Base-by-base conservation (phyloP, 352 stramenopile species). In the Phytophthora litchii region DNA sequence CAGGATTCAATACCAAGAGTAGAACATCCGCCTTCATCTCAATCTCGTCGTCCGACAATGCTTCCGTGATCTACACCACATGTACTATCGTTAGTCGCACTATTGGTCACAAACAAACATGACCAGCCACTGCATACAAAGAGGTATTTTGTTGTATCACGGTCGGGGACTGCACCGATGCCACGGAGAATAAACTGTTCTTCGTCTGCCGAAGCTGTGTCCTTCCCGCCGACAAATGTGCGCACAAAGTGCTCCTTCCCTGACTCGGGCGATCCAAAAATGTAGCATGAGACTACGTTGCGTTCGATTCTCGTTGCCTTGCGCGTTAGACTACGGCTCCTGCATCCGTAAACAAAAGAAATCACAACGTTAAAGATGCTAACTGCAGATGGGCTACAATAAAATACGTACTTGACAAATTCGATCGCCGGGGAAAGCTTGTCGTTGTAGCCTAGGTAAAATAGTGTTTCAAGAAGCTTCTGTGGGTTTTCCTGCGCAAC, bases 391-490 rank as follows among this genome's bases (percentile, higher is more conserved):
- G 11, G 8, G 21, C 17, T 16, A 8, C 19, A 4, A 47, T 23
- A 31, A 13, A 21, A 29, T 3, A 80, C 72, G 34, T 67, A 85
- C 75, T 83, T 85, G 27, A 80, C 75, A 43, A 91, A 77, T 37
- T 93, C 77, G 19, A 95, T 46, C 9, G 82, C 86, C 0, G 78
- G 76, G 14, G 67, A 74, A 29, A 82, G 45, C 44, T 91, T 90
- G 61, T 90, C 78, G 56, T 92, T 83, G 54, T 88, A 92, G n/a
- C 86, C 86, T 37, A 95, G 51, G 54, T 89, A 93, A 60, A 91
- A 95, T 4, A 95, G 58, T 17, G 81, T 85, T 60, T 91, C 82
- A 34, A 95, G 72, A 31, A 89, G 61, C 43, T 89, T 83, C 19
- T 80, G 70, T 8, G 86, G 82, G 52, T 91, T 91, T 50, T 91